A percentile compares a stretch with the other conserved stretches of the same genome.
Conservation (phyloP, 176 grass and related monocot genomes). For the Carex littledalei region DNA sequence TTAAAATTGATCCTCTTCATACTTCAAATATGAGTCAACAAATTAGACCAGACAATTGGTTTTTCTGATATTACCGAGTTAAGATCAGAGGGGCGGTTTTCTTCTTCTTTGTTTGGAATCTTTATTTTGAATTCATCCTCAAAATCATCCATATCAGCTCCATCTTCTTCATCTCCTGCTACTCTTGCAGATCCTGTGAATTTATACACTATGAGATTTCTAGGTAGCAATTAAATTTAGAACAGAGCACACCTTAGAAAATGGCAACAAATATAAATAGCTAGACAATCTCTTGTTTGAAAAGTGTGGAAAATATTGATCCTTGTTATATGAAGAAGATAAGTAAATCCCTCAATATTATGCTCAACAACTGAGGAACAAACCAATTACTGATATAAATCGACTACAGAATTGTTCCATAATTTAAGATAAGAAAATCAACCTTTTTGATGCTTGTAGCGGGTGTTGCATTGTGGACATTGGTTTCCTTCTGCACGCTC, state of each 20-base stretch:
- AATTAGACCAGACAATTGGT: neutral
- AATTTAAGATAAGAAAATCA: neutral
- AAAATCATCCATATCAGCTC: conserved; percentile 64
- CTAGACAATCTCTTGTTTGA: neutral
- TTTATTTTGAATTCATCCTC: conserved; percentile 72
- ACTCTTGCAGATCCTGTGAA: conserved; percentile 49
- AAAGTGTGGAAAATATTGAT: neutral
- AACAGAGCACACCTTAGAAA: neutral
- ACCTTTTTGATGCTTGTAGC: conserved; percentile 96
- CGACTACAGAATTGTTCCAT: neutral
- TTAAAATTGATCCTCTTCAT: neutral
- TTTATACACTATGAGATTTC: neutral
- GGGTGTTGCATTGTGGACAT: conserved; percentile 89
- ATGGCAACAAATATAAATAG: neutral
- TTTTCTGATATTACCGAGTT: conserved; percentile 54
- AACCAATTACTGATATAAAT: neutral
- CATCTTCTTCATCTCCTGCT: conserved; percentile 65
- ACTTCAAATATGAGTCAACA: neutral
- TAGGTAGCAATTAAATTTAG: neutral
- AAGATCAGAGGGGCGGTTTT: conserved; percentile 43
- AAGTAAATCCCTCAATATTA: neutral
- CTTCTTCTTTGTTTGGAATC: conserved; percentile 57
- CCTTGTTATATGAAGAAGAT: neutral
- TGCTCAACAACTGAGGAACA: neutral
- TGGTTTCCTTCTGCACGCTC: conserved; percentile 64